Base-by-base conservation (phyloP, 208 protist species). In the Acanthamoeba pearcei region DNA sequence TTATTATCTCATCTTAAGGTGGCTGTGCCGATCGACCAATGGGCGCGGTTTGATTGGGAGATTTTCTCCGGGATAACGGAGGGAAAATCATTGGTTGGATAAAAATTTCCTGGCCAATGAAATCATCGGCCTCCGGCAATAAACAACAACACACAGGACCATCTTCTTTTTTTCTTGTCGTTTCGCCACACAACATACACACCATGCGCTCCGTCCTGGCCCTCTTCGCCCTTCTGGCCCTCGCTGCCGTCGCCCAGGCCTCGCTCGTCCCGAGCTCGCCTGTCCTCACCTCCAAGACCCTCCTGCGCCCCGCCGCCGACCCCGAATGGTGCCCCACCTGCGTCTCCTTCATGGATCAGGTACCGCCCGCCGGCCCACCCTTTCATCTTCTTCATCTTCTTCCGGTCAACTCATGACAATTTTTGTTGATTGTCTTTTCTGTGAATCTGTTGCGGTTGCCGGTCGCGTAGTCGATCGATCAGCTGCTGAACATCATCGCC, bases 401-500 rank as follows among this genome's bases (percentile, higher is more conserved):
- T 46, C 42, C 42, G 42, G 42, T 46, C 42, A 5, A 3, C 42
- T 46, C 42, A 1, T 46, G 42, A 46, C 42, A 46, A 46, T 3
- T 3, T 1, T 42, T 42, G 38, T 68, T 6, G 24, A n/a, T 68
- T 29, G 60, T 9, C 32, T 86, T 62, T 35, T 60, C n/a, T 15
- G 24, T 12, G 17, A 27, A 15, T 38, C 38, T 95, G 95, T 46
- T 66, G 96, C 42, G 42, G 38, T 38, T 38, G 38, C 38, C 42
- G 42, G 42, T 46, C 10, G 35, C 15, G 29, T 62, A 97, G 80
- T 76, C 62, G 15, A 93, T 97, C 68, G 70, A 96, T 17, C 66
- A 97, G 32, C 94, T 97, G 35, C 88, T 97, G 13, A 97, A 97
- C 95, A 95, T 96, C 76, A 97, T 97, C 96, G 17, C 89, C 68